Conservation (phyloP, 1,139 yeast species). For the Taiozyma onychis region DNA sequence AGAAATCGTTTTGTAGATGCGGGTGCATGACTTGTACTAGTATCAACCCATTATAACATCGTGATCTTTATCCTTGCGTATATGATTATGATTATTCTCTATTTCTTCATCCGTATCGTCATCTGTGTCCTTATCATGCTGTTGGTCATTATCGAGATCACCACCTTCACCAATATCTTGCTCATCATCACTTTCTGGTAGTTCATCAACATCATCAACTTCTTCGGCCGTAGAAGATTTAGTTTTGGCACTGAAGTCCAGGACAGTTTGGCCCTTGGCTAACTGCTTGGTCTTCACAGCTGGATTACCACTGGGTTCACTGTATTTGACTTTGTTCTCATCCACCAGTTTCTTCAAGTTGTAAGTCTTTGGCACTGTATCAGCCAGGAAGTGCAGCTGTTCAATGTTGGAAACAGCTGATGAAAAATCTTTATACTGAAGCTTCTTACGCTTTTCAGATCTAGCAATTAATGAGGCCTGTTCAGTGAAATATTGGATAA, state of each 20-base stretch:
- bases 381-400: conserved; percentile 59
- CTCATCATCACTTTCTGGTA: conserved; percentile 21
- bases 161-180: conserved; percentile 18
- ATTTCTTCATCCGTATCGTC: conserved; percentile 22
- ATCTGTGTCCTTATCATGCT: conserved; percentile 11
- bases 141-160: conserved; percentile 9
- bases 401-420: conserved; percentile 64
- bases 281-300: conserved; percentile 14
- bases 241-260: conserved; percentile 24
- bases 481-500: conserved; percentile 73
- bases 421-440: conserved; percentile 71
- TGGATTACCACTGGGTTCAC: conserved; percentile 3
- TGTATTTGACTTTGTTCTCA: conserved; percentile 39
- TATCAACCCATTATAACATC: conserved; percentile 19
- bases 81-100: conserved; percentile 9
- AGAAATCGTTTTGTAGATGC: neutral
- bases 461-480: conserved; percentile 71
- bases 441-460: conserved; percentile 63
- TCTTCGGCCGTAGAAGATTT: conserved; percentile 2
- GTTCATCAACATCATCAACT: conserved; percentile 15
- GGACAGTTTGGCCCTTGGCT: conserved; percentile 37
- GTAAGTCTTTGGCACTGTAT: conserved; percentile 61
- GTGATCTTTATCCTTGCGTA: conserved; percentile 17
- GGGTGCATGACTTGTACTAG: neutral
- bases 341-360: conserved; percentile 47